Base-by-base conservation (phyloP, 78 protist species). In the Dictyostelium brefeldianum region DNA sequence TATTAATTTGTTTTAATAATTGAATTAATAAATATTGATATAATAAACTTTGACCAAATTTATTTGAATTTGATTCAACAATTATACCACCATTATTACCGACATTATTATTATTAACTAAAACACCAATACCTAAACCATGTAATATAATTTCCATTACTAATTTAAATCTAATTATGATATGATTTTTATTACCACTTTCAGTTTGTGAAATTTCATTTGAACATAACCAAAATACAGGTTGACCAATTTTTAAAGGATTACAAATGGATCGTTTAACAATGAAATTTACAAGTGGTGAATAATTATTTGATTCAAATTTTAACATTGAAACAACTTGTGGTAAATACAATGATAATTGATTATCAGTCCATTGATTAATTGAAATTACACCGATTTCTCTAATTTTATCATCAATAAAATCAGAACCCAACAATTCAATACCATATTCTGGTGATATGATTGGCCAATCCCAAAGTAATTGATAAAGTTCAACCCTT, bases 211-310 rank as follows among this genome's bases (percentile, higher is more conserved):
- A 14, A 18, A 84, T 54, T 65, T 87, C 85, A 51, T 87, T 87
- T n/a, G 85, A 80, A 51, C 93, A 87, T 50, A 87, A 31, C 93
- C 93, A 87, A 64, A 87, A 87, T 18, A 59, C 64, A 31, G 83
- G 71, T 22, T 78, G 78, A 78, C 93, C 93, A n/a, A 87, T 87
- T 31, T 59, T 87, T 4, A 70, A 75, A 18, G 93, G 93, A 73
- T 87, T 87, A 64, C 93, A 87, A 11, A 87, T 17, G 20, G 93
- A 54, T 31, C 93, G 62, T 36, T 87, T 87, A 0, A 87, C 56
- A 14, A 87, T 50, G 51, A 87, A 87, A 47, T 77, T 59, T 50
- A 74, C 62, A 18, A 87, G 36, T 4, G 81, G 22, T 17, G 84
- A 77, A 18, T 64, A 87, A 36, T 87, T 81, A 10, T 5, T 50